These are phyloP conservation scores for Leccinum insigne DNA, from an alignment of 1,284 basidiomycete species.

Conservation along the genomic window DNA sequence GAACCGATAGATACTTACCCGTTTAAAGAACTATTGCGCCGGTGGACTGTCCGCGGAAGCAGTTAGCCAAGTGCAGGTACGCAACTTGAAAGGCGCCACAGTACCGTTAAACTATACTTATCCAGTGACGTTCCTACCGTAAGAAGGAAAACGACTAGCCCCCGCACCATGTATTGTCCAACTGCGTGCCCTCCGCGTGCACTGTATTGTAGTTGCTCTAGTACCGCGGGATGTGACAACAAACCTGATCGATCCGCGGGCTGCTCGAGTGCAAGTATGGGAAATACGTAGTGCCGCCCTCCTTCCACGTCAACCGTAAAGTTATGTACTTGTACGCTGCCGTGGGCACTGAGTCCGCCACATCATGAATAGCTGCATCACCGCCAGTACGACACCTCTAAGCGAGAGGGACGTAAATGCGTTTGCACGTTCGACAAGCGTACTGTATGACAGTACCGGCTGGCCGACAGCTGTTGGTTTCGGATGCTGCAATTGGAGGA, in stretches of 20 bases:
- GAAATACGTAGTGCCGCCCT: background rate
- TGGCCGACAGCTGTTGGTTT: background rate
- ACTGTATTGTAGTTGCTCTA: background rate
- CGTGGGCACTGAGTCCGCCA: background rate
- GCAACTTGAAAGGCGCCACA: background rate
- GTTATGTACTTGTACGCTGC: background rate
- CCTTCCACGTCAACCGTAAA: background rate
- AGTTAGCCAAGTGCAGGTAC: background rate
- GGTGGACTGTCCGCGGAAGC: background rate
- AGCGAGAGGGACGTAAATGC: background rate
- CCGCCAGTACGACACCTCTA: background rate
- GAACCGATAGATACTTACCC: background rate
- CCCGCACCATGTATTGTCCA: background rate
- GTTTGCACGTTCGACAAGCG: background rate
- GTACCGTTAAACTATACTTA: background rate
- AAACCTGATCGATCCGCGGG: background rate
- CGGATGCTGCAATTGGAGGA: background rate
- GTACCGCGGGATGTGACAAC: background rate
- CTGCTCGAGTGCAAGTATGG: background rate
- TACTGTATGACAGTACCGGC: background rate
- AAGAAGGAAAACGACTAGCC: background rate
- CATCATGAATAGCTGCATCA: background rate
- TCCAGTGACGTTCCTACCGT: background rate
- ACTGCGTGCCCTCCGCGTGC: background rate
- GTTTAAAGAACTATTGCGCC: background rate